These are phyloP conservation scores for Ascochyta koolunga DNA, from an alignment of 2,329 filamentous ascomycete species.

Conservation along the genomic window DNA sequence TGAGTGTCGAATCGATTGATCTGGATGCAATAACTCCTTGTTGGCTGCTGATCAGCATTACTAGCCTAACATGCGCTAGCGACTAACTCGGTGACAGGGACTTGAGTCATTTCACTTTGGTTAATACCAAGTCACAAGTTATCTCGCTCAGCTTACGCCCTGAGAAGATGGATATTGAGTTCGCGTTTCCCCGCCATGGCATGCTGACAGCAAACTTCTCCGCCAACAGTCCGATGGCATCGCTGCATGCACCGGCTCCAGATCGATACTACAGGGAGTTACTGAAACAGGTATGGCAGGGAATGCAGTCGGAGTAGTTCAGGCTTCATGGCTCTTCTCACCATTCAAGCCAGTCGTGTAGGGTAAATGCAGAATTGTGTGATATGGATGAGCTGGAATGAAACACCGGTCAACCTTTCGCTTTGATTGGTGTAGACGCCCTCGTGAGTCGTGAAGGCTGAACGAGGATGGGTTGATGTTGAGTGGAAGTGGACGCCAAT, in stretches of 20 bases:
- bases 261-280: constrained; percentile 1
- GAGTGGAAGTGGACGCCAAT: constrained; percentile 1
- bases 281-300: not conserved
- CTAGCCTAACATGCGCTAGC: not conserved
- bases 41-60: not conserved
- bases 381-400: not conserved
- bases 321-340: not conserved
- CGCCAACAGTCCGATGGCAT: not conserved
- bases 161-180: not conserved
- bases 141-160: constrained; percentile 2
- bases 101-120: not conserved
- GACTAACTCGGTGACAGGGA: not conserved
- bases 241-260: not conserved
- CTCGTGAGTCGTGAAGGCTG: not conserved
- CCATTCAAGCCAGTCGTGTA: not conserved
- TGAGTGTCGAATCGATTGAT: not conserved
- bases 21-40: no score
- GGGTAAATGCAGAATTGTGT: not conserved
- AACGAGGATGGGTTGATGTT: not conserved
- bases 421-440: not conserved
- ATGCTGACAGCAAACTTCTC: not conserved
- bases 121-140: not conserved
- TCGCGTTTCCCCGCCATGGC: constrained; percentile 14
- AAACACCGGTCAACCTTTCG: not conserved
- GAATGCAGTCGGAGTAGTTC: not conserved